Base-by-base conservation (phyloP, 352 stramenopile species). In the Phytophthora pseudosyringae region DNA sequence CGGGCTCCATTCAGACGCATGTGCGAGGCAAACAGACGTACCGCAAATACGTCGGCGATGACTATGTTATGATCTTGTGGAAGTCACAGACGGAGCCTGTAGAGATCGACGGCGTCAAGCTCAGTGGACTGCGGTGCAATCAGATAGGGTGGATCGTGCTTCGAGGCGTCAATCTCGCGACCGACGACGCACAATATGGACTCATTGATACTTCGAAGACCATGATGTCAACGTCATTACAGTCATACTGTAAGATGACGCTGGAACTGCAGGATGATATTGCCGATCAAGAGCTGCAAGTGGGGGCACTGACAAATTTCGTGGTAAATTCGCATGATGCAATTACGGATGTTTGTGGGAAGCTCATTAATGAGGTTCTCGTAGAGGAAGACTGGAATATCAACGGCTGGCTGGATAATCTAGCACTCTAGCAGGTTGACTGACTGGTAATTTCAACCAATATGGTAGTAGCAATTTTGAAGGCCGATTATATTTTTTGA, bases 221-320 rank as follows among this genome's bases (percentile, higher is more conserved):
- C 13, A 57, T 77, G 43, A 58, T 66, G 44, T 73, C 59, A 3
- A 80, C 80, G n/a, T 67, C 68, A 1, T 53, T 87, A 47, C 80
- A 88, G 62, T 83, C 78, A 32, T 88, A 73, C 55, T 78, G 76
- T 39, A 80, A 80, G 32, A 80, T 79, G 43, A 74, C 65, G 1
- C 50, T 81, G 31, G 69, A 83, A 26, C 59, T 89, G 13, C 69
- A 86, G 44, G 71, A 84, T 16, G 71, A 86, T 39, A 77, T 87
- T 31, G 65, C 54, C 16, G 75, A 89, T 65, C 66, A 81, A 53
- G 69, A 80, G 15, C 41, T 75, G 33, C 69, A 76, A 36, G 72
- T 84, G 5, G 73, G 73, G 16, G 67, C 59, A 10, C 59, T 84
- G 15, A 78, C 73, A n/a, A 51, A 84, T 41, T 84, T 84, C 28